phyloP scores from a whole-genome alignment of 2,329 filamentous ascomycete genomes.

The Diplocarpon rosae region DNA sequence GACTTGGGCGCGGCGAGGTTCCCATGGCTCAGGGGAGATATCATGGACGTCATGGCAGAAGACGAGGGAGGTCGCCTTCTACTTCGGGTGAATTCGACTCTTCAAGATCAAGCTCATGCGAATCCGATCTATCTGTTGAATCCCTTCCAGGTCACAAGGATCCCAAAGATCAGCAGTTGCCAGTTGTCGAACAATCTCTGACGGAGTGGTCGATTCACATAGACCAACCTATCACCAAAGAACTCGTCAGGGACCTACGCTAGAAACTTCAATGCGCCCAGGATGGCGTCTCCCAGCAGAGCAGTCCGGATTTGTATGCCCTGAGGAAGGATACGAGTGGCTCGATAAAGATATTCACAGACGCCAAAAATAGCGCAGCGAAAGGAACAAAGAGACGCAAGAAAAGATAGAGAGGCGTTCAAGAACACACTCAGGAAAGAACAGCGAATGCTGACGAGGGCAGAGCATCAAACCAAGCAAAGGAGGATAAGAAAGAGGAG shows the following conservation, averaged over 20 bases:
- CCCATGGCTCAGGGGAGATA: constrained; percentile 4
- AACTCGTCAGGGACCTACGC: constrained; percentile 32
- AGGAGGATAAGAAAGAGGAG: constrained; percentile 21
- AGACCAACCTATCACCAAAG: constrained; percentile 37
- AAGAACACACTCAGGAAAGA: constrained; percentile 13
- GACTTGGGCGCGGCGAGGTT: constrained; percentile 11
- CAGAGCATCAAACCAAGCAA: constrained; percentile 26
- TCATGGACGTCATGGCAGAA: constrained; percentile 5
- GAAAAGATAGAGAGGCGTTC: constrained; percentile 5
- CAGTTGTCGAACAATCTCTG: constrained; percentile 35
- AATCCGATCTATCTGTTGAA: constrained; percentile 33
- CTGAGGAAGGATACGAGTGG: constrained; percentile 36
- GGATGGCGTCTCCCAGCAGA: constrained; percentile 6
- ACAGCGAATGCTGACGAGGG: constrained; percentile 15
- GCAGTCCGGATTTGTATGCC: constrained; percentile 27
- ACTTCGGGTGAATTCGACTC: constrained; percentile 22
- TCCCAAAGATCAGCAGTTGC: constrained; percentile 37
- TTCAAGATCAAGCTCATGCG: constrained; percentile 28
- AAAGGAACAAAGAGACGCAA: constrained; percentile 23
- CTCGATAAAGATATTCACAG: constrained; percentile 35
- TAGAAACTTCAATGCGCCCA: constrained; percentile 35
- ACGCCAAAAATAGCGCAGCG: constrained; percentile 30
- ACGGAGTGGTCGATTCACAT: constrained; percentile 39
- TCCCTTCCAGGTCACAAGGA: constrained; percentile 44
- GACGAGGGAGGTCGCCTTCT: constrained; percentile 11